Percentiles rank a stretch among this genome's conserved stretches.
Conservation (phyloP, 495 filamentous ascomycete genomes). For the Penicillium fimorum region DNA sequence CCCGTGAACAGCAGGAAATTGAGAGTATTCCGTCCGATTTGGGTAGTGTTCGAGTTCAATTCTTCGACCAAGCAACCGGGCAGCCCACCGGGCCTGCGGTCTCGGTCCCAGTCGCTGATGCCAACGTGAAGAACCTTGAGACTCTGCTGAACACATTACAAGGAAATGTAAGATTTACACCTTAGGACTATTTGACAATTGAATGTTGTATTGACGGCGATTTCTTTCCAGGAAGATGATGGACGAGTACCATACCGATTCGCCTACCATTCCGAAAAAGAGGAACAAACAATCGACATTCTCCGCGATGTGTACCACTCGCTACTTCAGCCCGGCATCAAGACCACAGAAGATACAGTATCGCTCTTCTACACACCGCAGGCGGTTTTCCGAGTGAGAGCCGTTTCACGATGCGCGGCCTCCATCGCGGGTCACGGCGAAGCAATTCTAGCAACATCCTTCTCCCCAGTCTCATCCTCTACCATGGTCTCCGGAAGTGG, state of each 20-base stretch:
- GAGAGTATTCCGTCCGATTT: constrained; percentile 66
- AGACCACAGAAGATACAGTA: constrained; percentile 71
- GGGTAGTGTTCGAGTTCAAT: constrained; percentile 80
- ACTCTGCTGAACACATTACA: constrained; percentile 86
- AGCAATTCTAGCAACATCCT: constrained; percentile 83
- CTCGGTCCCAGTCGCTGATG: constrained; percentile 79
- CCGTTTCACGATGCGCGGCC: constrained; percentile 84
- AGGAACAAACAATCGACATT: constrained; percentile 57
- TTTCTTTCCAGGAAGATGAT: constrained; percentile 56
- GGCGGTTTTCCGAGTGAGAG: constrained; percentile 90
- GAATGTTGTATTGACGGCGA: neutral
- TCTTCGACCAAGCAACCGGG: constrained; percentile 80
- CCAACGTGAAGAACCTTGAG: constrained; percentile 85
- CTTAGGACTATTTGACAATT: neutral
- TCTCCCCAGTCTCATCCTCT: constrained; percentile 78
- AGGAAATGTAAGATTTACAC: constrained; percentile 61
- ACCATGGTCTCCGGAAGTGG: constrained; percentile 87
- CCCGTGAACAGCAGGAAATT: constrained; percentile 73
- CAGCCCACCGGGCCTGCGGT: constrained; percentile 65
- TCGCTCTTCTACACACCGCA: constrained; percentile 84
- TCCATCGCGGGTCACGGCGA: constrained; percentile 90
- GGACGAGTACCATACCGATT: constrained; percentile 89
- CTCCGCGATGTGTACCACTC: constrained; percentile 74
- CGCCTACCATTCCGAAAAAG: constrained; percentile 59
- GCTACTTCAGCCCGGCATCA: constrained; percentile 59